Conservation (phyloP, 176 grass and related monocot genomes). For the Carex cristatella region DNA sequence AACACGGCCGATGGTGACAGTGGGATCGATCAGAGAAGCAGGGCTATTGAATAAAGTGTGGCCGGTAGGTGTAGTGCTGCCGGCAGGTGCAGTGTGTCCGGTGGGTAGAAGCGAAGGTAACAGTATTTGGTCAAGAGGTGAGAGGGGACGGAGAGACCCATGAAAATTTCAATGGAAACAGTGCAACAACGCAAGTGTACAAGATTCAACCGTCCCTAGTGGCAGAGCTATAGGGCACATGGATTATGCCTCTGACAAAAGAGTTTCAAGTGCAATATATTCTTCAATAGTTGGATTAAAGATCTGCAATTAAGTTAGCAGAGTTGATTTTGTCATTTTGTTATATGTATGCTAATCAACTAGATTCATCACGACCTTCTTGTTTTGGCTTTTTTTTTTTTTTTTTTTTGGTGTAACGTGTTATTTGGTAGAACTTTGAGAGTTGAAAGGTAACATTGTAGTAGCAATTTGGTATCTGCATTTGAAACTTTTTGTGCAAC, state of each 20-base stretch:
- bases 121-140: slow-evolving; percentile 77
- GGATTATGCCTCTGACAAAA: slow-evolving; percentile 56
- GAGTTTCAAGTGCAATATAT: slow-evolving; percentile 72
- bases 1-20: no score
- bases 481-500: neutral
- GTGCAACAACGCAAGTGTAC: slow-evolving; percentile 25
- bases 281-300: slow-evolving; percentile 71
- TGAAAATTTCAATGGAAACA: neutral
- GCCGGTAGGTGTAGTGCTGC: no score
- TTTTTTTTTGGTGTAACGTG: neutral
- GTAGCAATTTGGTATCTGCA: neutral
- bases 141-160: slow-evolving; percentile 26
- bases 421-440: neutral
- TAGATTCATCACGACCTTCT: neutral
- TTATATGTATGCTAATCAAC: neutral
- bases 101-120: slow-evolving; percentile 17
- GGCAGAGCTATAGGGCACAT: slow-evolving; percentile 55
- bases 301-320: no score
- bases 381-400: neutral
- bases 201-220: slow-evolving; percentile 72
- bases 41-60: no score
- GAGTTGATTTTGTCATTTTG: no score
- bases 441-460: neutral
- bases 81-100: no score
- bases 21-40: neutral